phyloP scores from a whole-genome alignment of 345 rosid genomes.

The Jatropha curcas region DNA sequence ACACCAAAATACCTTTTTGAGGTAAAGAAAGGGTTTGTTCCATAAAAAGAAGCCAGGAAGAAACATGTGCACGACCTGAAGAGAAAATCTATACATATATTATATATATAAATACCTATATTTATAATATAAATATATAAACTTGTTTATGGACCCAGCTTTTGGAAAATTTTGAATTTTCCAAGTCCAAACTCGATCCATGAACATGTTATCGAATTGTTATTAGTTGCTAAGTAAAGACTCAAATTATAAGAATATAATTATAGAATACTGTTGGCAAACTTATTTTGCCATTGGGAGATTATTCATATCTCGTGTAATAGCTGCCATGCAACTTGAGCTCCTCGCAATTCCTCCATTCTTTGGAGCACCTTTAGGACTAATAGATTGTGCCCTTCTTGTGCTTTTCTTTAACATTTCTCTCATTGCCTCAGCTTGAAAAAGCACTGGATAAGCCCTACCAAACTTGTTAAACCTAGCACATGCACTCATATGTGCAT shows the following conservation, averaged over 20 bases:
- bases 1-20: neutral
- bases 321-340: conserved; percentile 84
- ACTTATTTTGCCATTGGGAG: conserved; percentile 3
- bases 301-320: conserved; percentile 54
- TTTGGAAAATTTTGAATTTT: too few relatives aligned
- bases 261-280: too few relatives aligned
- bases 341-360: conserved; percentile 62
- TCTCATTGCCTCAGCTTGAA: conserved; percentile 89
- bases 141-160: too few relatives aligned
- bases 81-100: too few relatives aligned
- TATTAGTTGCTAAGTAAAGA: too few relatives aligned
- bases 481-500: conserved; percentile 68
- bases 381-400: conserved; percentile 47
- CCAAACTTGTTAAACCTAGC: conserved; percentile 76
- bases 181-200: too few relatives aligned
- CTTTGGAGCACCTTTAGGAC: conserved; percentile 44
- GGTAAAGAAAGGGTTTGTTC: neutral
- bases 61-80: neutral
- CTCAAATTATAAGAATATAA: too few relatives aligned
- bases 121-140: too few relatives aligned
- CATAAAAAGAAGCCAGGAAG: neutral
- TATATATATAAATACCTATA: too few relatives aligned
- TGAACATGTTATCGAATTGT: too few relatives aligned
- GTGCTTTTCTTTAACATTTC: conserved; percentile 62
- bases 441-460: conserved; percentile 75